Evolutionary conservation across 768 basidiomycete species (phyloP), one percentile per base, ranked within the genome.

Genomic region (Amanita subjunquillea): DNA sequence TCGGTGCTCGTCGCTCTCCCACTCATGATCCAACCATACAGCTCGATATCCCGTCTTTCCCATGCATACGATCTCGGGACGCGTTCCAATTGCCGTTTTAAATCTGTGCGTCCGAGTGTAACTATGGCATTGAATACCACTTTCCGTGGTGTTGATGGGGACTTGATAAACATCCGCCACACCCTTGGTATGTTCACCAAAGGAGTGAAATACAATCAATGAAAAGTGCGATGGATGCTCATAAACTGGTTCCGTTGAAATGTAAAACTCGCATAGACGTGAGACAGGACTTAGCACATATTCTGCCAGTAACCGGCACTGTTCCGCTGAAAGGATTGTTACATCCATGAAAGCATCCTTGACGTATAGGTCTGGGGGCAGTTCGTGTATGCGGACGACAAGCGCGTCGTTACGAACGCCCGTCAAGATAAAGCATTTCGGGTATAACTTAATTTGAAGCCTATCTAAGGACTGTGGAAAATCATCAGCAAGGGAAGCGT

Each of bases 1-100:
- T 6, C 70, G 68, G 46, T 69, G 74, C 55, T 67, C 72, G 32
- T 78, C 72, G 20, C 65, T 72, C 48, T 78, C 72, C 72, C 73
- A 74, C 43, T 71, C 67, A 29, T 73, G 72, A 56, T 76, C 73
- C 38, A 80, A 57, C 79, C 79, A 81, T 7, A 81, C 71, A 3
- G 74, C 76, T 36, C 77, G 65, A 4, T 64, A 59, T 3, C 79
- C 79, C 8, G 67, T 72, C 41, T 61, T 66, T 13, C 74, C 73
- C 4, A 75, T 52, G 55, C 70, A 72, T 6, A 68, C 59, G 4
- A 67, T 59, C 32, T 68, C 66, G 15, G 66, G 59, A 8, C 60
- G 59, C 10, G 61, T 59, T 42, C 64, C 60, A 29, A 56, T 37
- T 15, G 60, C 58, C 23, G 62, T 67, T 30, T 32, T 37, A 50